Evolutionary conservation across 192 early-diverging fungal species (phyloP).

Genomic region (Thamnidium elegans): DNA sequence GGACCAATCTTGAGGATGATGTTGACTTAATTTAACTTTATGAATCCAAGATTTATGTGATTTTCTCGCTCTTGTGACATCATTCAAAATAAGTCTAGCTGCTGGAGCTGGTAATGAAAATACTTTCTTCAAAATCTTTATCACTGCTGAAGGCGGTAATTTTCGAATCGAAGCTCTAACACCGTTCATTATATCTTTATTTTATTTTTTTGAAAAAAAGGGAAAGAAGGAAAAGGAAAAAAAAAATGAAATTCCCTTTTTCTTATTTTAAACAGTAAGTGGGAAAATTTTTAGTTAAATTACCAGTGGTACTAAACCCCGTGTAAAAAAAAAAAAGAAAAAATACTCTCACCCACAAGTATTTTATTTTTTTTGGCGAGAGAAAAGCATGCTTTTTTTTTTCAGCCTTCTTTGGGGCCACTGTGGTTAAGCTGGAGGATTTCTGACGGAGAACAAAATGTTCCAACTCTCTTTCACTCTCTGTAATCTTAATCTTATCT

Average conservation of each 20-base stretch:
- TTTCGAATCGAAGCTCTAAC: conserved; percentile 32
- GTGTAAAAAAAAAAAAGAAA: conserved; percentile 1
- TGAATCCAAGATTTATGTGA: conserved; percentile 37
- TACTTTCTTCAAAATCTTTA: conserved; percentile 31
- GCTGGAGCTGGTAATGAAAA: conserved; percentile 39
- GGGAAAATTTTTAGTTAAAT: neutral
- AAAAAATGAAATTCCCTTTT: neutral
- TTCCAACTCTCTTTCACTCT: too few relatives aligned
- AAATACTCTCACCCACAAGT: neutral
- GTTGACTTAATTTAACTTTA: conserved; percentile 15
- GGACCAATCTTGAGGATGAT: conserved; percentile 25
- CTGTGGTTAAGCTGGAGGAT: too few relatives aligned
- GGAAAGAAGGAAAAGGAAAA: neutral
- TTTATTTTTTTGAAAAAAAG: conserved; percentile 1
- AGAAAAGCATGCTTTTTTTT: too few relatives aligned
- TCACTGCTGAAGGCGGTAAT: conserved; percentile 34
- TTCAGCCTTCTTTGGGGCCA: too few relatives aligned
- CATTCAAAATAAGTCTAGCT: conserved; percentile 35
- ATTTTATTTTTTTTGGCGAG: too few relatives aligned
- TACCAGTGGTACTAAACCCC: neutral
- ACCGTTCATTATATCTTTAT: conserved; percentile 25
- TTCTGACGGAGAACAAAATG: too few relatives aligned
- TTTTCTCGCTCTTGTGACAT: conserved; percentile 32
- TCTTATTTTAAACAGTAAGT: neutral
- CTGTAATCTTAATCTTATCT: too few relatives aligned